Conservation (phyloP, 1,139 yeast genomes). For the Pichia sp. region DNA sequence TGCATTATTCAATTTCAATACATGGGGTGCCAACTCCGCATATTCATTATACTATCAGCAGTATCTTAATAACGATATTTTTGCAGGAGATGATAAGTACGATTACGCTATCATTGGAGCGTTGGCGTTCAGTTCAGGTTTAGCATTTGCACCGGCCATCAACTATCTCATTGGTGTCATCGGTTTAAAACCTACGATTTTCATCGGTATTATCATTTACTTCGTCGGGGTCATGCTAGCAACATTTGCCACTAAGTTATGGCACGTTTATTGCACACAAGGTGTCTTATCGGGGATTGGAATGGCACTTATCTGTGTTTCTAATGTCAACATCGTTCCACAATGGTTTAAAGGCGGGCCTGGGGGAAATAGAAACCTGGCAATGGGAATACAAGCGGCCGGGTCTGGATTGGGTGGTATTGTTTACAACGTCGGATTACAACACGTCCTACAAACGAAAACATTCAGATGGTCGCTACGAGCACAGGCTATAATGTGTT, state of each 20-base stretch:
- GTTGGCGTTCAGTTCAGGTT: constrained; percentile 47
- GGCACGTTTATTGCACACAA: constrained; percentile 53
- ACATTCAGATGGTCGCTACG: constrained; percentile 61
- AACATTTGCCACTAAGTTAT: constrained; percentile 46
- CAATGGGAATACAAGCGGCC: constrained; percentile 57
- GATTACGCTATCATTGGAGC: constrained; percentile 64
- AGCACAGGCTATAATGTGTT: constrained; percentile 47
- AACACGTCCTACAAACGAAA: constrained; percentile 47
- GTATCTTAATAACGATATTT: constrained; percentile 42
- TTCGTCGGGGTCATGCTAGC: constrained; percentile 54
- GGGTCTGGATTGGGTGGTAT: constrained; percentile 73
- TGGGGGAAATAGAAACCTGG: constrained; percentile 51
- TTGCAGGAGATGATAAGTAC: constrained; percentile 48
- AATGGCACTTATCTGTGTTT: constrained; percentile 49
- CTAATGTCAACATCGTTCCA: constrained; percentile 55
- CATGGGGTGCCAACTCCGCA: constrained; percentile 66
- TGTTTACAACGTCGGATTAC: constrained; percentile 48
- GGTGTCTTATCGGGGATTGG: constrained; percentile 59
- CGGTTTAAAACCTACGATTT: constrained; percentile 41
- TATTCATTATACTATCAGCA: constrained; percentile 56
- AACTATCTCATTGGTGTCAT: constrained; percentile 42
- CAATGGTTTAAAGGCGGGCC: constrained; percentile 51
- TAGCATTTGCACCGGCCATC: constrained; percentile 44
- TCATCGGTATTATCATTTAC: constrained; percentile 44
- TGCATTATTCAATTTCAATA: constrained; percentile 39